These are phyloP conservation scores for Eucalyptus caleyi DNA, from an alignment of 345 rosid genomes.

Conservation along the genomic window DNA sequence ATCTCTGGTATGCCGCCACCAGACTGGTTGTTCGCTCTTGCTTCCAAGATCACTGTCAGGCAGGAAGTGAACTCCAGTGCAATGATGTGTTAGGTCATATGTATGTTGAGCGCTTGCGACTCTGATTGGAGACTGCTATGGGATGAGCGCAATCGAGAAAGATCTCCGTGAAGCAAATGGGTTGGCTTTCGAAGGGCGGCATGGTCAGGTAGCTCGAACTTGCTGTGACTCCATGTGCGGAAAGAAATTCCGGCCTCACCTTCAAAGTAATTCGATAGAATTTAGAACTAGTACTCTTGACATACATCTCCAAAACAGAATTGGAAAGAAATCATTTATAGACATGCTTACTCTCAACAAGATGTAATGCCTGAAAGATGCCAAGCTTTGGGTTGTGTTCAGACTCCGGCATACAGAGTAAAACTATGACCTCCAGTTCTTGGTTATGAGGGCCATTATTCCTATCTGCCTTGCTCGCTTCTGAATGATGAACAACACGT, in stretches of 20 bases:
- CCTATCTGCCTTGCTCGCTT: neutral
- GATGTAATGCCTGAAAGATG: neutral
- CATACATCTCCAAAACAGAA: slow-evolving; percentile 1
- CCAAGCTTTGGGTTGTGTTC: neutral
- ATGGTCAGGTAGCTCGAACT: neutral
- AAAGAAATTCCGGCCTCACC: slow-evolving; percentile 7
- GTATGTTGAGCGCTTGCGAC: no score
- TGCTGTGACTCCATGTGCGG: neutral
- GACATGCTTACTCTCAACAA: neutral
- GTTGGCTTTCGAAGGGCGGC: neutral
- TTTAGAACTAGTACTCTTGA: neutral
- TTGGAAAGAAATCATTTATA: neutral
- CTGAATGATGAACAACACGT: neutral
- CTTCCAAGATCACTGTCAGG: no score
- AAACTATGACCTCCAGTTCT: neutral
- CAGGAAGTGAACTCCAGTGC: no score
- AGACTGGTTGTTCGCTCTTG: no score
- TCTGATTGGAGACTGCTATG: no score
- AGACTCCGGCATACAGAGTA: neutral
- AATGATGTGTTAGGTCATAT: no score
- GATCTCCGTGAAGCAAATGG: neutral
- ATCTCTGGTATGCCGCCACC: no score
- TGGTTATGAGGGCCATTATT: neutral
- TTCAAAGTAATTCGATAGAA: slow-evolving; percentile 13
- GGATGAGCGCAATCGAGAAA: no score